These are phyloP conservation scores for Geotrichum australiense DNA, from an alignment of 1,139 yeast genomes.

Conservation along the genomic window DNA sequence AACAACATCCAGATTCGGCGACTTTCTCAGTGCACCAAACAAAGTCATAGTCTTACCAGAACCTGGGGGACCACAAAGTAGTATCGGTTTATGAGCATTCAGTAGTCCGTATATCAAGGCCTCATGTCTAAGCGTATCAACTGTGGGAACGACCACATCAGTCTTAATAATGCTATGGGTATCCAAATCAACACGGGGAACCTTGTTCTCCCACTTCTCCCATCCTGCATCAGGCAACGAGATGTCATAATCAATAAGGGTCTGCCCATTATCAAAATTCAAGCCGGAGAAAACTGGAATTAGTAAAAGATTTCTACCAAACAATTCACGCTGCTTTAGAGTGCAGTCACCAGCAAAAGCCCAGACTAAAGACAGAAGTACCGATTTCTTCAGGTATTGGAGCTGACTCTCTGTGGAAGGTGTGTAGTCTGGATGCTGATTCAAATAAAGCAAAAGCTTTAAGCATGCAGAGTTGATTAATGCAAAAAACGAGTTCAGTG, in stretches of 20 bases:
- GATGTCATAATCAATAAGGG: constrained; percentile 43
- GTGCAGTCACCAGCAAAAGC: constrained; percentile 60
- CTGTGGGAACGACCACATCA: constrained; percentile 66
- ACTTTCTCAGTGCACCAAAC: constrained; percentile 56
- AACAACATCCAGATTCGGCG: constrained; percentile 53
- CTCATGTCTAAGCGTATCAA: constrained; percentile 71
- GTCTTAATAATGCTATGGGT: constrained; percentile 59
- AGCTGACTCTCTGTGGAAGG: constrained; percentile 25
- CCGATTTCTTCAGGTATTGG: constrained; percentile 36
- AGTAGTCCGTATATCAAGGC: constrained; percentile 51
- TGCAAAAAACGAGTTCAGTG: constrained; percentile 37
- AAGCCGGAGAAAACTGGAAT: constrained; percentile 25
- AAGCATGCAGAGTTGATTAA: constrained; percentile 26
- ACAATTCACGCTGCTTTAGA: constrained; percentile 37
- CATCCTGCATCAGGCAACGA: constrained; percentile 45
- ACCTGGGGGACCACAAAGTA: constrained; percentile 96
- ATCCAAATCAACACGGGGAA: constrained; percentile 47
- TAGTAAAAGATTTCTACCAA: constrained; percentile 35
- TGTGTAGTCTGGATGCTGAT: constrained; percentile 26
- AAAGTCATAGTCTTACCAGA: constrained; percentile 95
- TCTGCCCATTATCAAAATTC: constrained; percentile 17
- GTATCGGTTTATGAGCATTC: constrained; percentile 51
- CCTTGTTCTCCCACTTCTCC: constrained; percentile 42
- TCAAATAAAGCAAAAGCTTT: constrained; percentile 21
- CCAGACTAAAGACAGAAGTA: constrained; percentile 53